A percentile compares a stretch with the other conserved stretches of the same genome.
These are phyloP conservation scores for Pigoraptor vietnamica DNA, from an alignment of 78 protist species.

Conservation along the genomic window DNA sequence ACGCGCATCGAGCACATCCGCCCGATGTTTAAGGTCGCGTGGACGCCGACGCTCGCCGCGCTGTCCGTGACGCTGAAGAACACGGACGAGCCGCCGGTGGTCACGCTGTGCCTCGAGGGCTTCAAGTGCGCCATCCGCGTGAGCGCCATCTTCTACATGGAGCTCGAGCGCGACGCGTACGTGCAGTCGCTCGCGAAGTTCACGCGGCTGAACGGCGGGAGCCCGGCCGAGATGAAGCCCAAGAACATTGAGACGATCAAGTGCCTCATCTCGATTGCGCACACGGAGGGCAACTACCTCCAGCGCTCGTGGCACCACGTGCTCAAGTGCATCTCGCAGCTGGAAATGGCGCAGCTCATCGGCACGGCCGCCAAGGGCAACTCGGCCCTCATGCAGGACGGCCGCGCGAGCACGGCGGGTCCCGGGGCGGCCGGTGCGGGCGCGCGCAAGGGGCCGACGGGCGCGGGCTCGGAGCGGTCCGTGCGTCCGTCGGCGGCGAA, in stretches of 20 bases:
- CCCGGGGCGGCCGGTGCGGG: neutral
- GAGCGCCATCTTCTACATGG: conserved; percentile 55
- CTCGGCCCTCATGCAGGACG: neutral
- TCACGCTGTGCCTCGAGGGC: conserved; percentile 70
- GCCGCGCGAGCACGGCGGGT: neutral
- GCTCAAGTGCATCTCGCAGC: conserved; percentile 59
- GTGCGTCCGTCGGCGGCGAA: neutral
- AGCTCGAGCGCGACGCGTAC: conserved; percentile 85
- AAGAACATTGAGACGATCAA: conserved; percentile 82
- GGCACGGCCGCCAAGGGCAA: neutral
- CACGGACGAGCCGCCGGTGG: conserved; percentile 32
- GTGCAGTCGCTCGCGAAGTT: conserved; percentile 81
- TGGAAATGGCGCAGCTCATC: conserved; percentile 50
- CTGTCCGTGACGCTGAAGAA: conserved; percentile 66
- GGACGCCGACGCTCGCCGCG: conserved; percentile 57
- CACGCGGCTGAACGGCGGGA: conserved; percentile 51
- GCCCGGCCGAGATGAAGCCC: conserved; percentile 38
- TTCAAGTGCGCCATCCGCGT: conserved; percentile 63
- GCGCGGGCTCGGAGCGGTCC: neutral
- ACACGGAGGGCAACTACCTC: conserved; percentile 77
- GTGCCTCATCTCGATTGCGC: conserved; percentile 70
- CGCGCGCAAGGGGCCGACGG: neutral
- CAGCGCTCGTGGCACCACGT: conserved; percentile 75
- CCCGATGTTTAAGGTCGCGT: conserved; percentile 61
- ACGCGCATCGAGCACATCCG: conserved; percentile 34